phyloP scores from a whole-genome alignment of 2,329 filamentous ascomycete genomes.

The Xenoacremonium recifei region DNA sequence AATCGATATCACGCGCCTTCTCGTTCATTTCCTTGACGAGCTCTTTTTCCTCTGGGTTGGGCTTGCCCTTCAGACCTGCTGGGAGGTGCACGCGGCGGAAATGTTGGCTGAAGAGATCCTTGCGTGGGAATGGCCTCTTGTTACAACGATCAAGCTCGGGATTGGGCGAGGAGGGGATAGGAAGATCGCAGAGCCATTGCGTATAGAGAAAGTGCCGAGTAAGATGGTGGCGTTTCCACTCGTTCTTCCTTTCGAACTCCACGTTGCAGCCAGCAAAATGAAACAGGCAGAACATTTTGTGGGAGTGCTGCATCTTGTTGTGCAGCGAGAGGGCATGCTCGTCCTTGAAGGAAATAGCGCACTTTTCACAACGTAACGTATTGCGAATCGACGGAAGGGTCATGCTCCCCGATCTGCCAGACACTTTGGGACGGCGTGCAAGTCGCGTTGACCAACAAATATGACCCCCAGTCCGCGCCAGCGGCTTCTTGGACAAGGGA shows the following conservation, averaged over 20 bases:
- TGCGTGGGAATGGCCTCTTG: slow-evolving; percentile 72
- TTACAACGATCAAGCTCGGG: too few relatives aligned
- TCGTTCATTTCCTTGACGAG: slow-evolving; percentile 54
- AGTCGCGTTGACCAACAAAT: too few relatives aligned
- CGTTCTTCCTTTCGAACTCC: slow-evolving; percentile 80
- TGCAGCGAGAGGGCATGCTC: slow-evolving; percentile 45
- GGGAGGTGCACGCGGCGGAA: slow-evolving; percentile 79
- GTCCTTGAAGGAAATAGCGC: slow-evolving; percentile 47
- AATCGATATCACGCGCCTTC: slow-evolving; percentile 46
- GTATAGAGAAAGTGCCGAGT: slow-evolving; percentile 75
- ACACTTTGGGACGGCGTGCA: too few relatives aligned
- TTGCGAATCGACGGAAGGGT: too few relatives aligned
- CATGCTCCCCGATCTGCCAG: too few relatives aligned
- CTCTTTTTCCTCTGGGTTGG: slow-evolving; percentile 31
- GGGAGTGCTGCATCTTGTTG: slow-evolving; percentile 52
- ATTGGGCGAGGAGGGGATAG: slow-evolving; percentile 44
- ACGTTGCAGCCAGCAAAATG: slow-evolving; percentile 71
- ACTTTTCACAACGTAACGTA: too few relatives aligned
- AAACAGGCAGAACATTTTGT: slow-evolving; percentile 76
- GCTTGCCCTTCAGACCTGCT: too few relatives aligned
- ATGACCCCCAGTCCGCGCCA: too few relatives aligned
- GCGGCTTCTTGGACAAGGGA: too few relatives aligned
- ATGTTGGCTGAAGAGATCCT: slow-evolving; percentile 89
- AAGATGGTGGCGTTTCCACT: slow-evolving; percentile 88
- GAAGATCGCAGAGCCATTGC: slow-evolving; percentile 75